Percentiles rank a stretch among this genome's conserved stretches.
Evolutionary conservation across 441 rosid genomes (phyloP).

Genomic region (Pelargonium cotyledonis): DNA sequence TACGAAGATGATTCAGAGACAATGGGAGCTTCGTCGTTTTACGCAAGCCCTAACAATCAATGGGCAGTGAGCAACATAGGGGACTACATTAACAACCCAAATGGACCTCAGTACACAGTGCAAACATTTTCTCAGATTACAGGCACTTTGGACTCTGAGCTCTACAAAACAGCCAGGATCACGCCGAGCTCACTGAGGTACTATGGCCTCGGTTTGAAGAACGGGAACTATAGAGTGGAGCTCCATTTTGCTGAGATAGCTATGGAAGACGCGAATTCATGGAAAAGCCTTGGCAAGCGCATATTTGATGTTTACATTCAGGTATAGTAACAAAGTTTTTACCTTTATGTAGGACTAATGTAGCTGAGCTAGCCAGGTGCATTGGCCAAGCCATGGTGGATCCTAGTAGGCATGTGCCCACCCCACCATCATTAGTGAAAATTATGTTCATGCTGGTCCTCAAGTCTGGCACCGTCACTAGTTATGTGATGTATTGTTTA

Average conservation of each 20-base stretch:
- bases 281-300: constrained; percentile 49
- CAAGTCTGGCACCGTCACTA: too few species aligned
- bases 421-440: too few species aligned
- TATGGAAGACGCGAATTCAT: constrained; percentile 35
- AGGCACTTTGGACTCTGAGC: constrained; percentile 37
- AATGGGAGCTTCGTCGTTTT: constrained; percentile 35
- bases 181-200: constrained; percentile 45
- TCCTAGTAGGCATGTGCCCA: too few species aligned
- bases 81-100: constrained; percentile 32
- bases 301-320: constrained; percentile 42
- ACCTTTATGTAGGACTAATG: too few species aligned
- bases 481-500: too few species aligned
- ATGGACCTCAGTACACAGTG: constrained; percentile 26
- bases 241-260: constrained; percentile 46
- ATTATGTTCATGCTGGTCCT: too few species aligned
- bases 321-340: constrained; percentile 19
- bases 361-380: too few species aligned
- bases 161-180: constrained; percentile 42
- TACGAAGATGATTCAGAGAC: constrained; percentile 32
- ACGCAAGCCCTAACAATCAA: constrained; percentile 24
- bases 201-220: constrained; percentile 39
- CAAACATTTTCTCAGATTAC: constrained; percentile 38
- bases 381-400: too few species aligned
- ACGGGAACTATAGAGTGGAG: constrained; percentile 34
- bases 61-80: constrained; percentile 45